Evolutionary conservation across 352 stramenopile genomes (phyloP).

Genomic region (Globisporangium splendens): DNA sequence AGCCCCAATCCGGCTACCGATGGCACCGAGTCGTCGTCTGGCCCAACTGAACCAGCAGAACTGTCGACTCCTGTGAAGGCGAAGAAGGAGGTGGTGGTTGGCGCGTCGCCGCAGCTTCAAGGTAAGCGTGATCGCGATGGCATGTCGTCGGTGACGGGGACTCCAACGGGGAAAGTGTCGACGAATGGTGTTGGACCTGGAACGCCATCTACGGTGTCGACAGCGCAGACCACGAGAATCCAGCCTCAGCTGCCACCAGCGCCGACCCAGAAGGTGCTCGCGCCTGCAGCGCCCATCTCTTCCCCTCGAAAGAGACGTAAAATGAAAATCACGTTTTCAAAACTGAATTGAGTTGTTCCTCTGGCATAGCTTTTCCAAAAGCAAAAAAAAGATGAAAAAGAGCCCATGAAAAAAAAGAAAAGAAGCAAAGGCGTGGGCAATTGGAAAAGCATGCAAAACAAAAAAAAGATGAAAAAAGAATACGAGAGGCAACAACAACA

Average conservation of each 20-base stretch:
- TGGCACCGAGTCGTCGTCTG: constrained; percentile 9
- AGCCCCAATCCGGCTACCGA: constrained; percentile 50
- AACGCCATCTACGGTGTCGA: constrained; percentile 22
- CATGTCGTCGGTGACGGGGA: constrained; percentile 16
- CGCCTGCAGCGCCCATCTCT: constrained; percentile 37
- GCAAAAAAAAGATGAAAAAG: constrained; percentile 9
- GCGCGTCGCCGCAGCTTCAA: constrained; percentile 18
- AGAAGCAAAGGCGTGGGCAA: neutral
- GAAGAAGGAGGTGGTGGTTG: constrained; percentile 8
- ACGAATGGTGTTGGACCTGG: constrained; percentile 11
- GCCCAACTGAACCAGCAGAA: constrained; percentile 7
- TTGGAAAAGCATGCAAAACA: constrained; percentile 11
- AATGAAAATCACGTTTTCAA: constrained; percentile 91
- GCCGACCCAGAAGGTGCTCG: constrained; percentile 14
- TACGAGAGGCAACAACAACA: neutral
- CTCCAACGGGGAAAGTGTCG: constrained; percentile 21
- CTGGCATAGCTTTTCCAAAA: constrained; percentile 13
- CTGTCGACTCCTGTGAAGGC: constrained; percentile 31
- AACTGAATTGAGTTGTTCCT: constrained; percentile 70
- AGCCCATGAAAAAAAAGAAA: constrained; percentile 10
- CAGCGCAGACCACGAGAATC: constrained; percentile 12
- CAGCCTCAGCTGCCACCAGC: constrained; percentile 8
- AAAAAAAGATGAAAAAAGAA: neutral
- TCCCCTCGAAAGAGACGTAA: constrained; percentile 87
- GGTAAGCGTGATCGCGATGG: constrained; percentile 43